A percentile compares a stretch with the other conserved stretches of the same genome.
Evolutionary conservation across 2,329 filamentous ascomycete species (phyloP).

Genomic region (Clarireedia paspali): DNA sequence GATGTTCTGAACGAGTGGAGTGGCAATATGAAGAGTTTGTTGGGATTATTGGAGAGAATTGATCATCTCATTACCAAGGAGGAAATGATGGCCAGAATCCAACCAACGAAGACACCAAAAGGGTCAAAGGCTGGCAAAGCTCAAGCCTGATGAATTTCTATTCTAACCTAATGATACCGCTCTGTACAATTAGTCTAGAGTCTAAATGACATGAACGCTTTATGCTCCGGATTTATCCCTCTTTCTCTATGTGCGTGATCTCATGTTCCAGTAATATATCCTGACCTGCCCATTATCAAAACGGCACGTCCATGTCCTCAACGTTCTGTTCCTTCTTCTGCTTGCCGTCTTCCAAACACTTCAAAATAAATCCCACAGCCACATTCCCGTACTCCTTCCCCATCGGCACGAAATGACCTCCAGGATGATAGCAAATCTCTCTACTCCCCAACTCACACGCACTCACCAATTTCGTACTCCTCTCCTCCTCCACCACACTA

Average conservation of each 20-base stretch:
- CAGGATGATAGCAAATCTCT: slow-evolving; percentile 62
- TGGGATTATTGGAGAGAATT: slow-evolving; percentile 80
- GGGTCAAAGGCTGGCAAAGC: slow-evolving; percentile 31
- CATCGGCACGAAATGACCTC: slow-evolving; percentile 83
- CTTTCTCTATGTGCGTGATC: slow-evolving; percentile 4
- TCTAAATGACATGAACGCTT: slow-evolving; percentile 24
- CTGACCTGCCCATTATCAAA: slow-evolving; percentile 31
- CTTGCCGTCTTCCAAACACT: slow-evolving; percentile 30
- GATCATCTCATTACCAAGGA: slow-evolving; percentile 99
- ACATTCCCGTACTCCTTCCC: slow-evolving; percentile 74
- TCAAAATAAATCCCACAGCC: slow-evolving; percentile 63
- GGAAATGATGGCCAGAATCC: slow-evolving; percentile 99
- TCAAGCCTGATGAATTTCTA: slow-evolving; percentile 16
- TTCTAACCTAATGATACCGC: slow-evolving; percentile 15
- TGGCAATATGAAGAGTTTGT: slow-evolving; percentile 89
- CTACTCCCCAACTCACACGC: slow-evolving; percentile 31
- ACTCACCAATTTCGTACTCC: slow-evolving; percentile 61
- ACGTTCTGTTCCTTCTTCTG: slow-evolving; percentile 52
- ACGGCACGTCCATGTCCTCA: slow-evolving; percentile 63
- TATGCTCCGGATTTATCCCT: slow-evolving; percentile 12
- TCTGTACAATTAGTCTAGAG: slow-evolving; percentile 30
- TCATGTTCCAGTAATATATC: neutral
- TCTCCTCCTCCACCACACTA: slow-evolving; percentile 74
- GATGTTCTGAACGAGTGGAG: slow-evolving; percentile 98
- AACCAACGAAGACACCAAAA: slow-evolving; percentile 44